These are phyloP conservation scores for Cutaneotrichosporon arboriforme DNA, from an alignment of 1,284 basidiomycete genomes.

Conservation along the genomic window DNA sequence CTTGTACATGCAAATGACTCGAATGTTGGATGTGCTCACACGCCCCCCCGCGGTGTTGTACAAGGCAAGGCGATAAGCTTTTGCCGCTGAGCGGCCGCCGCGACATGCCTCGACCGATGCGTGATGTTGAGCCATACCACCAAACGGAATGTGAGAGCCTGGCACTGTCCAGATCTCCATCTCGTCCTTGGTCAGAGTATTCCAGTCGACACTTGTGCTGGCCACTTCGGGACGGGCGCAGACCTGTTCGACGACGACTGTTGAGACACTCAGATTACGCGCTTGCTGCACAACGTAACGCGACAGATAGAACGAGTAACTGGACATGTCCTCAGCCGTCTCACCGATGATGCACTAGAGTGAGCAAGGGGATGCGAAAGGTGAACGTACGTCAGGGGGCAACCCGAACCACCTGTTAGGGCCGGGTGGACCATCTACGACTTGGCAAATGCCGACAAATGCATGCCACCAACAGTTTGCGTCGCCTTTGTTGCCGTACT, in stretches of 20 bases:
- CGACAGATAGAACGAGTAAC: conserved; percentile 32
- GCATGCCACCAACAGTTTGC: conserved; percentile 40
- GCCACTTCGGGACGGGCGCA: conserved; percentile 27
- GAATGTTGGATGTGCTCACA: conserved; percentile 21
- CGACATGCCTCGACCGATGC: conserved; percentile 22
- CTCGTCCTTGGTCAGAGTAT: background rate
- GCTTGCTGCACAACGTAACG: conserved; percentile 8
- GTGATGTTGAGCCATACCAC: conserved; percentile 19
- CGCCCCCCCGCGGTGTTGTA: conserved; percentile 27
- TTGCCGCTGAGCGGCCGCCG: conserved; percentile 26
- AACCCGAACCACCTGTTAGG: conserved; percentile 38
- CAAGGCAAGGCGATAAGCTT: conserved; percentile 34
- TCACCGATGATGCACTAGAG: conserved; percentile 32
- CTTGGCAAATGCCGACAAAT: conserved; percentile 36
- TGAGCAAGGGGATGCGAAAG: background rate
- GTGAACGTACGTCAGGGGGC: conserved; percentile 32
- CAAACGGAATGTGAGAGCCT: conserved; percentile 8
- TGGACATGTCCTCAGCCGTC: conserved; percentile 13
- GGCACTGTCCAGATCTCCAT: conserved; percentile 6
- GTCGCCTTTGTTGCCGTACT: conserved; percentile 41
- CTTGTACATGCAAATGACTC: conserved; percentile 36
- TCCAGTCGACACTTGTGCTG: conserved; percentile 7
- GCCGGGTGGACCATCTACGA: conserved; percentile 35
- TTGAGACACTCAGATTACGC: conserved; percentile 15
- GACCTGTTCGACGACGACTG: conserved; percentile 36